phyloP scores from a whole-genome alignment of 352 stramenopile genomes.

The Lagenidium sp. region DNA sequence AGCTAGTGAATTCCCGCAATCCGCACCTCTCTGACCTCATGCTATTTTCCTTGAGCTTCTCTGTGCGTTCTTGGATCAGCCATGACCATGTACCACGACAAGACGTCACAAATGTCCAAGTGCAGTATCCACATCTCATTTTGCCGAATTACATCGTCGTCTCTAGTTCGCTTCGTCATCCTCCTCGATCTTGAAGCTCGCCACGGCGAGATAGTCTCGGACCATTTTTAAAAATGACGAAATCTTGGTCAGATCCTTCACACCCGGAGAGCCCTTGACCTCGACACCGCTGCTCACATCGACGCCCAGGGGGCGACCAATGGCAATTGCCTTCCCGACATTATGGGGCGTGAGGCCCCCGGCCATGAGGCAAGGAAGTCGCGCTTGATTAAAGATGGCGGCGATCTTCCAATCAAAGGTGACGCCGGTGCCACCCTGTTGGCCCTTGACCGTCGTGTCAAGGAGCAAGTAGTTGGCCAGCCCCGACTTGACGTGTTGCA shows the following conservation, averaged over 20 bases:
- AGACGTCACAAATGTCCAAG: no score
- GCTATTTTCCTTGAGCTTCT: no score
- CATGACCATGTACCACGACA: no score
- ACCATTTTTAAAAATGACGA: constrained; percentile 51
- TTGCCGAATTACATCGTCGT: no score
- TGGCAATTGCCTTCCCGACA: constrained; percentile 83
- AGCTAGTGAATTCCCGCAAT: no score
- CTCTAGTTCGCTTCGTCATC: constrained; percentile 24
- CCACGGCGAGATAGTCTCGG: constrained; percentile 47
- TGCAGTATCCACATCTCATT: no score
- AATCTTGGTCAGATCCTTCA: constrained; percentile 61
- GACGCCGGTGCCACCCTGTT: constrained; percentile 88
- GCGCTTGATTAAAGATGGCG: constrained; percentile 79
- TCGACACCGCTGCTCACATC: constrained; percentile 97
- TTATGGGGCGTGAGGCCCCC: constrained; percentile 93
- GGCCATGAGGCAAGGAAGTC: constrained; percentile 94
- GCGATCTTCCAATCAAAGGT: constrained; percentile 97
- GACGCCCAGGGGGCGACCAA: constrained; percentile 85
- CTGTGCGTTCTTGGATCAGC: no score
- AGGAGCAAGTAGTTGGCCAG: constrained; percentile 90
- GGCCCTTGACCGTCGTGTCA: constrained; percentile 94
- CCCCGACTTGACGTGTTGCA: constrained; percentile 48
- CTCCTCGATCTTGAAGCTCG: constrained; percentile 56
- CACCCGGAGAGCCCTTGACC: constrained; percentile 47
- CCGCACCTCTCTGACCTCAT: no score